phyloP scores from a whole-genome alignment of 1,139 yeast species.

The Suhomyces wounanorum region DNA sequence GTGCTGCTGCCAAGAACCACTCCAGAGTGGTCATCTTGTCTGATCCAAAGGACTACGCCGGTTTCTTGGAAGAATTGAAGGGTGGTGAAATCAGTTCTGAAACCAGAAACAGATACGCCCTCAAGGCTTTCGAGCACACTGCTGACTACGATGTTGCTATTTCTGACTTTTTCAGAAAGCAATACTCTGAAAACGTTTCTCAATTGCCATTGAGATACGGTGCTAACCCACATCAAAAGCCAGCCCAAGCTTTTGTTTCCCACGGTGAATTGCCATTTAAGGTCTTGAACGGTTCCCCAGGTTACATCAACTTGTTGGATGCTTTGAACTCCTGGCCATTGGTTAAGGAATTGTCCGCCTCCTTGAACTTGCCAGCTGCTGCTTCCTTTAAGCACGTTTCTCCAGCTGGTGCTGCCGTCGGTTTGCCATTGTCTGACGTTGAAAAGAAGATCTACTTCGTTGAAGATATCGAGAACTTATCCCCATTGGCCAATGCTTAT shows the following conservation, averaged over 20 bases:
- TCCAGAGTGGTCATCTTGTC: constrained; percentile 92
- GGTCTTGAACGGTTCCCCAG: constrained; percentile 93
- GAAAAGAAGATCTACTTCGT: constrained; percentile 97
- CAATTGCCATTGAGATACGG: constrained; percentile 97
- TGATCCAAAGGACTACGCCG: constrained; percentile 91
- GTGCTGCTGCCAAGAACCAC: constrained; percentile 99
- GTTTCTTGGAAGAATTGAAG: constrained; percentile 76
- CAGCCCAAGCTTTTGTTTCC: constrained; percentile 93
- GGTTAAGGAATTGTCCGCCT: constrained; percentile 93
- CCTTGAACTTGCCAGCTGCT: constrained; percentile 95
- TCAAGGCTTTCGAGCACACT: constrained; percentile 97
- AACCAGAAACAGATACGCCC: constrained; percentile 80
- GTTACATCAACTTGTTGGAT: constrained; percentile 93
- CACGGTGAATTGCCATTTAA: constrained; percentile 90
- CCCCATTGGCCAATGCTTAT: constrained; percentile 96
- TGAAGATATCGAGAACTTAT: constrained; percentile 87
- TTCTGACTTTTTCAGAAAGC: constrained; percentile 95
- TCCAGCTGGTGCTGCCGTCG: constrained; percentile 99
- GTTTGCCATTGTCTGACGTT: constrained; percentile 82
- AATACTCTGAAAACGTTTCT: constrained; percentile 84
- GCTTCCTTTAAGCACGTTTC: constrained; percentile 98
- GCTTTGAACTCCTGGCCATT: constrained; percentile 98
- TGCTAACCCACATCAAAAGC: constrained; percentile 98
- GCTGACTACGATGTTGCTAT: constrained; percentile 96
- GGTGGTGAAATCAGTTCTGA: constrained; percentile 70